Percentiles rank a stretch among this genome's conserved stretches.
phyloP scores from a whole-genome alignment of 2,329 filamentous ascomycete species.

The Daldinia sp. region DNA sequence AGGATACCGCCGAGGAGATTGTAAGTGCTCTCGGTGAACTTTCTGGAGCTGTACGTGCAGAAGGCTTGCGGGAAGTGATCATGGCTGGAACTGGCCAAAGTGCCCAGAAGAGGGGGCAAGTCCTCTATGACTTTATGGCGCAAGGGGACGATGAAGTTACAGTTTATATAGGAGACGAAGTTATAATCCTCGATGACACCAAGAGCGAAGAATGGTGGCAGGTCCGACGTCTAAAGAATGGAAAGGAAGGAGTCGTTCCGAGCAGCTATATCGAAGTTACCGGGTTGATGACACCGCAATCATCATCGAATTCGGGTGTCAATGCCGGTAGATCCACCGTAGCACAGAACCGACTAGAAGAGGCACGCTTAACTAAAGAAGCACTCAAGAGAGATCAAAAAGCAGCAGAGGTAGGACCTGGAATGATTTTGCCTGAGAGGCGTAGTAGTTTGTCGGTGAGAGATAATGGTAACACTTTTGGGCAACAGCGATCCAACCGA shows the following conservation, averaged over 20 bases:
- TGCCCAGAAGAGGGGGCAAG: constrained; percentile 80
- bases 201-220: constrained; percentile 99
- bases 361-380: constrained; percentile 83
- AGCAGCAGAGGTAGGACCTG: constrained; percentile 77
- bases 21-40: constrained; percentile 87
- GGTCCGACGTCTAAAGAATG: constrained; percentile 87
- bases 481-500: constrained; percentile 75
- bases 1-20: constrained; percentile 96
- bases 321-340: constrained; percentile 68
- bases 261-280: constrained; percentile 95
- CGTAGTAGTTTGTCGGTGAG: constrained; percentile 78
- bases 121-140: constrained; percentile 96
- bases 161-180: constrained; percentile 88
- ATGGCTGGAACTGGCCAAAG: constrained; percentile 74
- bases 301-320: constrained; percentile 56
- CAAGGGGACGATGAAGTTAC: constrained; percentile 97
- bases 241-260: constrained; percentile 93
- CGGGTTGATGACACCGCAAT: constrained; percentile 65
- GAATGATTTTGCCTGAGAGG: constrained; percentile 78
- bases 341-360: constrained; percentile 80
- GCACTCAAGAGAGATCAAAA: constrained; percentile 74
- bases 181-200: constrained; percentile 85
- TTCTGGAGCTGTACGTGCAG: constrained; percentile 83
- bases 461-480: constrained; percentile 72
- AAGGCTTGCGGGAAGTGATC: constrained; percentile 84